These are phyloP conservation scores for Nemania abortiva DNA, from an alignment of 2,329 filamentous ascomycete genomes.

Conservation along the genomic window DNA sequence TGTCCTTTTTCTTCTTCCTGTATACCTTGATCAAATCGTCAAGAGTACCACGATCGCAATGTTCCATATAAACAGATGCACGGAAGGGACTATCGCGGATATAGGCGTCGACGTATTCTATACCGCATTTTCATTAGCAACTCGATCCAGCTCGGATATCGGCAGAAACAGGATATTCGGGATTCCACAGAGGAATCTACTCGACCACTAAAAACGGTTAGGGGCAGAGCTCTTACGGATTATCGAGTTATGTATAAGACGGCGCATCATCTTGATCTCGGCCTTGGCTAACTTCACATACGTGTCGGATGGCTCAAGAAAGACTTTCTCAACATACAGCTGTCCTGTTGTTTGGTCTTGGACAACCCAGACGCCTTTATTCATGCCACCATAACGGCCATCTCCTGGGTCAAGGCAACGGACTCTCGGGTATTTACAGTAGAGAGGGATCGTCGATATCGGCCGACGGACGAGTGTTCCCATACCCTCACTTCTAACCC, in stretches of 20 bases:
- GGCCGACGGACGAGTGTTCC: constrained; percentile 8
- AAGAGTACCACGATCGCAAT: constrained; percentile 19
- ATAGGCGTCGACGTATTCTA: constrained; percentile 20
- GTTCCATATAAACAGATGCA: constrained; percentile 33
- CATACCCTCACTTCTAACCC: constrained; percentile 6
- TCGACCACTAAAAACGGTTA: not conserved
- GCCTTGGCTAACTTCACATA: not conserved
- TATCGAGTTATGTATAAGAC: not conserved
- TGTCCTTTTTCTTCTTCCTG: not conserved
- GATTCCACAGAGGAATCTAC: not conserved
- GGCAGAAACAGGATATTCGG: not conserved
- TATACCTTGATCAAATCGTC: not conserved
- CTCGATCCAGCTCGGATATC: not conserved
- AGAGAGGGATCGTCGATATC: constrained; percentile 15
- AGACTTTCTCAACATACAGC: not conserved
- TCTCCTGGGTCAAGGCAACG: constrained; percentile 1
- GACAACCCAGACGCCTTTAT: not conserved
- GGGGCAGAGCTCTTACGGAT: not conserved
- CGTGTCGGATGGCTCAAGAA: not conserved
- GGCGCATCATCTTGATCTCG: not conserved
- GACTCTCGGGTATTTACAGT: constrained; percentile 19
- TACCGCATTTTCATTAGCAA: not conserved
- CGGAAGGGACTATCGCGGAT: not conserved
- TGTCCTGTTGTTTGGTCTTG: not conserved
- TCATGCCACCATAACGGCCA: not conserved